Evolutionary conservation across 1,284 basidiomycete species (phyloP), one percentile per base, ranked within the genome.

Genomic region (Sanghuangporus baumii): DNA sequence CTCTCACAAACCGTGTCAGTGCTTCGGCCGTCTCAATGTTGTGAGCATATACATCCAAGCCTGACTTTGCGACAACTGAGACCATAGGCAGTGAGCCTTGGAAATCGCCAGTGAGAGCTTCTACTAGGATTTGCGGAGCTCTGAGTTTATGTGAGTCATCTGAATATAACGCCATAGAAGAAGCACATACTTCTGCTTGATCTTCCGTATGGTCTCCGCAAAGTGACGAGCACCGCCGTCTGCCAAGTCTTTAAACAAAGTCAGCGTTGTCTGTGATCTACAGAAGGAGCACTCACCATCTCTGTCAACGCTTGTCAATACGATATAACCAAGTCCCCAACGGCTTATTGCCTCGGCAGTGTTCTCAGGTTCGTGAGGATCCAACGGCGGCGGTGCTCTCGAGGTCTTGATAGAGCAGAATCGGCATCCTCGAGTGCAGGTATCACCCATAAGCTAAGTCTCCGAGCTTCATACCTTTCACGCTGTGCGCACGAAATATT

Each of bases 371-470:
- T 99, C 97, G 72, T 98, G 94, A 0, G 93, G 88, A 72, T 99
- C 96, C 36, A 99, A 77, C 4, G 97, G 94, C 40, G 92, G 89
- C 11, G 97, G 97, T 1, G 86, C 74, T 59, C 85, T 82, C 1
- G 94, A 94, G 0, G 97, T 99, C 81, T 98, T 98, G 64, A 99
- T 93, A 4, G 96, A 93, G 71, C 97, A 99, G 75, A 99, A 99
- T 59, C 96, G 83, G 77, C 97, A 99, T 0, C 94, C 97, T 71
- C 97, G 87, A 14, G 97, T 99, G 73, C 97, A 99, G 11, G 94
- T 97, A 76, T 99, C 96, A n/a, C 97, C 97, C 97, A 99, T 99
- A 38, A 99, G 79, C 94, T 96, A 68, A 4, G 63, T 23, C 63
- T n/a, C 38, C 52, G 16, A 61, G 58, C 60, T 58, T 18, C 66